phyloP scores from a whole-genome alignment of 306 rosid genomes.

The Cyamopsis tetragonoloba region DNA sequence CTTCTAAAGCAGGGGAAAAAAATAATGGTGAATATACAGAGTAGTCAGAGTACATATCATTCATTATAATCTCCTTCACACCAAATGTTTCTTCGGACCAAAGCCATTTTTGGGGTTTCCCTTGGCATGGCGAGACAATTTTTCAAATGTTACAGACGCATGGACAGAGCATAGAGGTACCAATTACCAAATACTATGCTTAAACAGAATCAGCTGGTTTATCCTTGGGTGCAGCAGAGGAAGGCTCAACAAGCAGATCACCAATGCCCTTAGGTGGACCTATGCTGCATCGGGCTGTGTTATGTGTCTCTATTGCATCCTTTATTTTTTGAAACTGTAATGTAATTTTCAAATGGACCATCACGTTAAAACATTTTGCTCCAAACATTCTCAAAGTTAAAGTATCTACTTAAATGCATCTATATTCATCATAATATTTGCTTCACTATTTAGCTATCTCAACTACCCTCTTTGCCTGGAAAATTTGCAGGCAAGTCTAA shows the following conservation, averaged over 20 bases:
- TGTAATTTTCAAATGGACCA: constrained; percentile 37
- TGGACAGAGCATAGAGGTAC: no score
- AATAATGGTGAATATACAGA: constrained; percentile 45
- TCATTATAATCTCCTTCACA: constrained; percentile 32
- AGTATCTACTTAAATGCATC: not conserved
- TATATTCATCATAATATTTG: constrained; percentile 10
- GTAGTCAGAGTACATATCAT: no score
- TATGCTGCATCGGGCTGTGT: constrained; percentile 96
- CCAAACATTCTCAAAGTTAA: not conserved
- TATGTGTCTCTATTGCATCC: constrained; percentile 83
- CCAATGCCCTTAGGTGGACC: constrained; percentile 82
- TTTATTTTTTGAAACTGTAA: constrained; percentile 93
- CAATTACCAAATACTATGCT: constrained; percentile 31
- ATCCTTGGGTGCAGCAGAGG: constrained; percentile 50
- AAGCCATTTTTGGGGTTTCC: constrained; percentile 12
- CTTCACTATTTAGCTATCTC: not conserved
- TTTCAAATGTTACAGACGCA: constrained; percentile 17
- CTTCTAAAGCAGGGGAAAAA: constrained; percentile 17
- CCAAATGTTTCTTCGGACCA: constrained; percentile 16
- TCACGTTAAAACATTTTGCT: not conserved
- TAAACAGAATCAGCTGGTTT: constrained; percentile 50
- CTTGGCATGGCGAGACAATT: not conserved
- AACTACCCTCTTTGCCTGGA: not conserved
- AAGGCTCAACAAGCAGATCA: constrained; percentile 51
- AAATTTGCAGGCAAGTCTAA: not conserved